Base-by-base conservation (phyloP, 768 basidiomycete species). In the Collybiopsis confluens region DNA sequence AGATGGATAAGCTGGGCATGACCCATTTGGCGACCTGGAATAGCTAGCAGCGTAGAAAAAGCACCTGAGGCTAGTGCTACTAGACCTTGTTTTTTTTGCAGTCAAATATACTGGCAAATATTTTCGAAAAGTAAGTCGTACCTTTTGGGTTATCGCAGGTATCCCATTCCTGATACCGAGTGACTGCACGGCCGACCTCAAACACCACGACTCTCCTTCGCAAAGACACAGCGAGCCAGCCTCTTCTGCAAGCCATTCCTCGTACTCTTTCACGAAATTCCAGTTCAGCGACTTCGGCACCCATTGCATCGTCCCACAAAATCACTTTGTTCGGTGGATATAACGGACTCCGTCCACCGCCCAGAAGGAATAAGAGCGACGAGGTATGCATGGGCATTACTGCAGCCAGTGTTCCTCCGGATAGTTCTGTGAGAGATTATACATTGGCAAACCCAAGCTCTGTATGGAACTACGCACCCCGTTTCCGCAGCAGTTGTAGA, bases 241-340 rank as follows among this genome's bases (percentile, higher is more conserved):
- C 89, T 28, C 91, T 77, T 56, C 91, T 74, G 64, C 89, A 91
- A 3, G 85, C 85, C 45, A 93, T 68, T 0, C 90, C 90, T 54
- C 88, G 77, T 1, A 92, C 91, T 54, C 78, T 76, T 69, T 93
- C 92, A 62, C 88, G 78, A 64, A 96, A 95, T 70, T 94, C 92
- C 55, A 95, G 78, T 66, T 94, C 91, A 35, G 89, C 90, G 45
- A 92, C 87, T 65, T 93, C 89, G 56, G 73, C 72, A n/a, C 81
- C 82, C 3, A 80, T 70, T 2, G 77, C 79, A 69, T 92, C 92
- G 68, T 95, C 88, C 91, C 91, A 95, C 50, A 96, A 67, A 58
- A 95, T 77, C 51, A 94, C 89, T 72, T 96, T 95, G 71, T 95
- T 95, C 26, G 88, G 89, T 26, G 93, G 89, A 69, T 93, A 95